Evolutionary conservation across 2,329 filamentous ascomycete genomes (phyloP), one percentile per base, ranked within the genome.

Genomic region (Sarocladium strictum): DNA sequence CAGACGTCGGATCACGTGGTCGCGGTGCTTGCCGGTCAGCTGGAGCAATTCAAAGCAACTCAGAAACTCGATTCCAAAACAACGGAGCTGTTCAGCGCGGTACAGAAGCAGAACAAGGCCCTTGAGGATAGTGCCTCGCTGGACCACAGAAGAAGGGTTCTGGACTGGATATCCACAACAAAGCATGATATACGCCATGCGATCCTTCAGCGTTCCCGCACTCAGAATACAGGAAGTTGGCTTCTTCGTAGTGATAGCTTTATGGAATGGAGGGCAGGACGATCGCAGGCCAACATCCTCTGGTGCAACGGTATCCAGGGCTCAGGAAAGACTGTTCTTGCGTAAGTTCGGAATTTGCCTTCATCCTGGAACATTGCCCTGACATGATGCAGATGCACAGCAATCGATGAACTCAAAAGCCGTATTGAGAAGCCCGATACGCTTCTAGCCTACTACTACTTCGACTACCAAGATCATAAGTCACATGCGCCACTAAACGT

Each of bases 391-490:
- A 51, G 47, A n/a, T 32, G 24, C 19, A 51, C 21, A 6, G 47
- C 27, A 15, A 29, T 51, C 47, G 47, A 51, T 19, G 47, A 51
- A n/a, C 23, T 55, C n/a, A 21, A 21, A 9, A 21, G n/a, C 15
- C 3, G 15, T 3, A 2, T 14, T n/a, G n/a, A 5, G 4, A 15
- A 26, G 15, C 14, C 43, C 4, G 10, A 17, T 9, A 5, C 33
- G 53, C 35, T 55, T 53, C 11, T 67, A n/a, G 59, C 59, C 10
- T 63, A 59, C 54, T 62, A 63, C 35, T 68, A 67, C 56, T 67
- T 63, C 54, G 64, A 67, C 56, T 64, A 65, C 54, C 62, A 59
- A 19, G 64, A 68, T 33, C 60, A 60, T 24, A 55, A 62, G 17
- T 49, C 57, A 15, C 64, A 64, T 38, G 57, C 54, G 24, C 53